Base-by-base conservation (phyloP, 345 rosid genomes). In the Ceriops tagal region DNA sequence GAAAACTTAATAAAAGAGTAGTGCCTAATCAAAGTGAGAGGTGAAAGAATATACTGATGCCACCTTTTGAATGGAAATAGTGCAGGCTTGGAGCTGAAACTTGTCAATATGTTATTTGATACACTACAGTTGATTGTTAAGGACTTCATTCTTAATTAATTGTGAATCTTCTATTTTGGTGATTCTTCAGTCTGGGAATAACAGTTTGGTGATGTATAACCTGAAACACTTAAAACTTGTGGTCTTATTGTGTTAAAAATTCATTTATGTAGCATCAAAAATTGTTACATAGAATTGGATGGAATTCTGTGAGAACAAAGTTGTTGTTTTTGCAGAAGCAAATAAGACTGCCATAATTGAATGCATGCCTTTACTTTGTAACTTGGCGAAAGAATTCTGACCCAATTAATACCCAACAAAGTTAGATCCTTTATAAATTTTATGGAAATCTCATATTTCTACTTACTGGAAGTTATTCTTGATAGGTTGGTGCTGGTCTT, bases 401-500 rank as follows among this genome's bases (percentile, higher is more conserved):
- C 21, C 8, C 8, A 32, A 28, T 18, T 26, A 24, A 13, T 11
- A 2, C 43, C 27, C 19, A 56, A 19, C 1, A 52, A 35, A 13
- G 16, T 43, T 37, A 10, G 15, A 53, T n/a, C 18, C 46, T 30
- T 37, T 8, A 16, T 56, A 43, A 62, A 47, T n/a, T 6, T 7
- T 39, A 8, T 53, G 55, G 34, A 52, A 28, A 39, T 4, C 11
- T 64, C 21, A 13, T 55, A 43, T 24, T 46, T 57, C 9, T 71
- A 43, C 27, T 64, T 26, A 64, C 70, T 49, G 10, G 53, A 27
- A 55, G 34, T 31, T 65, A 2, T 53, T 64, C 53, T 58, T 70
- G 47, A 20, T 53, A 86, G 93, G 92, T 91, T 70, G 98, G 97
- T 74, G 98, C 97, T 73, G 95, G 97, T 49, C 98, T 93, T 86